Base-by-base conservation (phyloP, 768 basidiomycete species). In the Mycena albidolilacea region DNA sequence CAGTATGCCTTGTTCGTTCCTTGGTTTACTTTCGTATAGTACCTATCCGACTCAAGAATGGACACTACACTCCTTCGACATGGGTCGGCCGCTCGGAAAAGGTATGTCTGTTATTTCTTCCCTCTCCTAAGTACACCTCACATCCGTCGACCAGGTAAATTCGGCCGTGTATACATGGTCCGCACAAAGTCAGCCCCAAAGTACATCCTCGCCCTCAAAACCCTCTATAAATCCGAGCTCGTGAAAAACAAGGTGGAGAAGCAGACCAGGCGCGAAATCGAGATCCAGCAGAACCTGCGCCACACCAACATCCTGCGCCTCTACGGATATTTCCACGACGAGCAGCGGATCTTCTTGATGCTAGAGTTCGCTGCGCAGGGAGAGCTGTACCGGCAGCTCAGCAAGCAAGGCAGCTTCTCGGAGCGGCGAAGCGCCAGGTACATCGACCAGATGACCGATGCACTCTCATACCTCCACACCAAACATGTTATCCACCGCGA, bases 401-500 rank as follows among this genome's bases (percentile, higher is more conserved):
- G 91, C 77, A 96, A 96, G 81, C 85, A 90, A 64, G 94, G 95
- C 14, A 87, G 88, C 75, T 99, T 99, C 85, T 91, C 92, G 19
- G 98, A 99, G 86, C 92, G 92, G 79, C 87, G 96, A 39, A 94
- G 93, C 77, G 89, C 94, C 17, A 84, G 96, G 81, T 99, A 99
- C 81, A 93, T 98, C 77, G 94, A 96, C 79, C 98, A 99, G 80
- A 98, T 99, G 97, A 94, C 97, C 11, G 97, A 99, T 81, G 98
- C 97, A 4, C 84, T 99, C 57, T 86, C 86, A 12, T 99, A 99
- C 80, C 88, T 99, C 19, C 98, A 99, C 80, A 85, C 87, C 64
- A 99, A 99, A 80, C 97, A 99, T 79, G 97, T 99, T 79, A 99
- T 99, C 63, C 98, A 99, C 81, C 91, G 98, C 41, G 98, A 99